These are phyloP conservation scores for Aspergillus avenaceus DNA, from an alignment of 495 filamentous ascomycete species.

Conservation along the genomic window DNA sequence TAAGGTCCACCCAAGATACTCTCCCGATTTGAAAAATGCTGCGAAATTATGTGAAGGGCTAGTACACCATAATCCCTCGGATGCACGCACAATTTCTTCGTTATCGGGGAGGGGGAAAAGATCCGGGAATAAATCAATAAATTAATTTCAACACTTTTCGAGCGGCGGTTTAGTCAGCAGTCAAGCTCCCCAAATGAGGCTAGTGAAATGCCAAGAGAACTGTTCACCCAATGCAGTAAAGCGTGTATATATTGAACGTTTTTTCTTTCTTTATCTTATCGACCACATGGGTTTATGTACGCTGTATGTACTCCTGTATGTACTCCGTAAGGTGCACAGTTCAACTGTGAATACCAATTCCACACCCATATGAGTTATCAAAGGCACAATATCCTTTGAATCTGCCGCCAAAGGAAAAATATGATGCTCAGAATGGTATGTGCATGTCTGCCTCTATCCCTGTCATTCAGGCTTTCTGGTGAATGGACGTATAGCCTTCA, in stretches of 20 bases:
- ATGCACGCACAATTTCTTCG: slow-evolving; percentile 19
- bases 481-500: slow-evolving; percentile 7
- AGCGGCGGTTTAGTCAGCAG: slow-evolving; percentile 17
- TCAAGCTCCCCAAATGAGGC: slow-evolving; percentile 9
- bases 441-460: too few species aligned
- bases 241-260: too few species aligned
- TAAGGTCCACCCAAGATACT: not conserved
- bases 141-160: slow-evolving; percentile 13
- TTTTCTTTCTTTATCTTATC: not conserved
- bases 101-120: slow-evolving; percentile 21
- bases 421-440: too few species aligned
- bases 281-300: too few species aligned
- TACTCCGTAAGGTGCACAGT: not conserved
- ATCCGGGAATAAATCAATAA: slow-evolving; percentile 11
- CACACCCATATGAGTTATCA: too few species aligned
- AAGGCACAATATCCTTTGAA: too few species aligned
- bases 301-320: not conserved
- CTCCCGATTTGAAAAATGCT: not conserved
- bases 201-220: not conserved
- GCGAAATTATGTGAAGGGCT: not conserved
- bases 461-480: not conserved
- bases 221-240: not conserved
- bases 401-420: too few species aligned
- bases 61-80: slow-evolving; percentile 6
- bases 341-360: too few species aligned